Conservation (phyloP, 2,329 filamentous ascomycete genomes). For the Microascus cirrosus region DNA sequence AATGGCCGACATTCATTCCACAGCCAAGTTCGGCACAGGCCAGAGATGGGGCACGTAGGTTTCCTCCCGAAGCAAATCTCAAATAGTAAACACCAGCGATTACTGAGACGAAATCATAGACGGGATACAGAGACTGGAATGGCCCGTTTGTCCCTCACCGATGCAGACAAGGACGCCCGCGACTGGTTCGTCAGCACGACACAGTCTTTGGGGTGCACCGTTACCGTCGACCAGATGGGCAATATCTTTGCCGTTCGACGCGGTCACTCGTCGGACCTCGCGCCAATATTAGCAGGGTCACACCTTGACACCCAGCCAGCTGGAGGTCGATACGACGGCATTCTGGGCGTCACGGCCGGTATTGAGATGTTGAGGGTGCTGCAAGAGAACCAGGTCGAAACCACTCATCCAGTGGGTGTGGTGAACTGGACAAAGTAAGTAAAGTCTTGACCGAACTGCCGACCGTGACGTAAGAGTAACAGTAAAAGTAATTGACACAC, state of each 20-base stretch:
- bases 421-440: conserved; percentile 67
- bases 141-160: conserved; percentile 60
- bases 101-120: neutral
- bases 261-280: conserved; percentile 42
- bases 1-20: too few species aligned
- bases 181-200: conserved; percentile 65
- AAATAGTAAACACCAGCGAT: too few species aligned
- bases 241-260: conserved; percentile 65
- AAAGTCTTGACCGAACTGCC: too few species aligned
- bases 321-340: conserved; percentile 65
- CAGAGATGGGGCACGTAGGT: too few species aligned
- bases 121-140: conserved; percentile 55
- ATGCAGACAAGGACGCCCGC: conserved; percentile 59
- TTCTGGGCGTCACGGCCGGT: conserved; percentile 61
- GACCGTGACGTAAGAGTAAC: too few species aligned
- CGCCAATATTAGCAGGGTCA: conserved; percentile 54
- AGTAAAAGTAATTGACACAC: neutral
- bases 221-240: conserved; percentile 64
- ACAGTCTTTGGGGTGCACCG: conserved; percentile 50
- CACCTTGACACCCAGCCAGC: conserved; percentile 56
- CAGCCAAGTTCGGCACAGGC: too few species aligned
- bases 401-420: conserved; percentile 60
- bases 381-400: conserved; percentile 43
- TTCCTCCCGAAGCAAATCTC: too few species aligned
- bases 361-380: conserved; percentile 62